These are phyloP conservation scores for Oryza coarctata DNA, from an alignment of 176 grass and related monocot species.

Conservation along the genomic window DNA sequence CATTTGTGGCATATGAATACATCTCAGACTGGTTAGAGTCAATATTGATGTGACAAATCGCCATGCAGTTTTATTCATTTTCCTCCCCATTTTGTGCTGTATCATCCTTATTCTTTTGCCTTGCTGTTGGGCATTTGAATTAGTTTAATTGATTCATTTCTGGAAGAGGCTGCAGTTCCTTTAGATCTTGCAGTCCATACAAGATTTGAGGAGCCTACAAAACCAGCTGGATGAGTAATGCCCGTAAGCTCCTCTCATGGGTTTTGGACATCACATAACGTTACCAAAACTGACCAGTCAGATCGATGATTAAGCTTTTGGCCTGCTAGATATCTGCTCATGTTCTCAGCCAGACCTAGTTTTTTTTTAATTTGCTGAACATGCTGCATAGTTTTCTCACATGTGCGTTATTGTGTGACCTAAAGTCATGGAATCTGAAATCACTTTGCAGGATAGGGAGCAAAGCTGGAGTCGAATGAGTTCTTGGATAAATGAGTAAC, in stretches of 20 bases:
- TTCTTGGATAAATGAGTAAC: background rate
- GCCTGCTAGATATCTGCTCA: conserved; percentile 10
- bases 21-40: conserved; percentile 86
- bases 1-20: conserved; percentile 90
- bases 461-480: conserved; percentile 53
- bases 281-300: conserved; percentile 3
- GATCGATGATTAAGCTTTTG: conserved; percentile 5
- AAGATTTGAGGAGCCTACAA: conserved; percentile 45
- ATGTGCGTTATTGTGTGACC: background rate
- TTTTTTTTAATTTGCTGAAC: background rate
- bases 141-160: conserved; percentile 38
- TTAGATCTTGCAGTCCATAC: conserved; percentile 53
- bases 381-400: background rate
- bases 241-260: conserved; percentile 42
- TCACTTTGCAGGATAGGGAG: conserved; percentile 46
- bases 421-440: conserved; percentile 31
- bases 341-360: background rate
- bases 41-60: conserved; percentile 54
- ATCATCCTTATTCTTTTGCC: conserved; percentile 8
- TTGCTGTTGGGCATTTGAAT: conserved; percentile 13
- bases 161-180: conserved; percentile 45
- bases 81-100: conserved; percentile 13
- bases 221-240: conserved; percentile 46
- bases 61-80: conserved; percentile 25
- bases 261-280: conserved; percentile 18